Conservation (phyloP, 805 yeast genomes). For the Sugiyamaella valdiviana region DNA sequence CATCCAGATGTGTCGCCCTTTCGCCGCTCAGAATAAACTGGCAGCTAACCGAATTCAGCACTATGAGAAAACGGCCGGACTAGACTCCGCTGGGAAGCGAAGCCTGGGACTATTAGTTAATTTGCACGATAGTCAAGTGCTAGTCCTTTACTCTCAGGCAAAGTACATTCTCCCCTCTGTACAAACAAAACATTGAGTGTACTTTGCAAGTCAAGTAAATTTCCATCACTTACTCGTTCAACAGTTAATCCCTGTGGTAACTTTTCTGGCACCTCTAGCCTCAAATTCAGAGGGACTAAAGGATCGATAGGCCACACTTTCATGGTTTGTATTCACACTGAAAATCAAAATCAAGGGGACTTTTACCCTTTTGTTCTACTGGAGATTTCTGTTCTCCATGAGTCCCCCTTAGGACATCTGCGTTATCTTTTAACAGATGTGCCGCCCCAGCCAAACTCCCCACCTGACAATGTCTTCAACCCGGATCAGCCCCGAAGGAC, state of each 20-base stretch:
- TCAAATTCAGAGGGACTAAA: slow-evolving; percentile 41
- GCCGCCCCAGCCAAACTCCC: slow-evolving; percentile 45
- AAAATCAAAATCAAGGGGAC: slow-evolving; percentile 42
- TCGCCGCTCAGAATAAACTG: no score
- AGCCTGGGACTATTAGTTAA: no score
- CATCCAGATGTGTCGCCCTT: no score
- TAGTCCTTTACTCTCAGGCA: no score
- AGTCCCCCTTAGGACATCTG: slow-evolving; percentile 43
- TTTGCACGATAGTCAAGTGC: no score
- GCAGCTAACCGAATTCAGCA: no score
- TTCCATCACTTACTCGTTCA: no score
- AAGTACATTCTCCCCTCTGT: no score
- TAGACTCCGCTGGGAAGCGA: no score
- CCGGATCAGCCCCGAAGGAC: slow-evolving; percentile 23
- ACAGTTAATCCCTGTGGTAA: slow-evolving; percentile 41
- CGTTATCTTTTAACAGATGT: slow-evolving; percentile 44
- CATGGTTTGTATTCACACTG: slow-evolving; percentile 44
- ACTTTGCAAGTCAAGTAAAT: no score
- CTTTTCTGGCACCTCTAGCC: slow-evolving; percentile 44
- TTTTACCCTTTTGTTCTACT: slow-evolving; percentile 44
- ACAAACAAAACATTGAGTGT: no score
- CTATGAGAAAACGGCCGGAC: no score
- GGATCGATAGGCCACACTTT: slow-evolving; percentile 47
- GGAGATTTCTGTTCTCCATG: slow-evolving; percentile 45
- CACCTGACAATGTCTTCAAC: slow-evolving; percentile 39